These are phyloP conservation scores for Monilinia fructigena DNA, from an alignment of 2,329 filamentous ascomycete species.

Conservation along the genomic window DNA sequence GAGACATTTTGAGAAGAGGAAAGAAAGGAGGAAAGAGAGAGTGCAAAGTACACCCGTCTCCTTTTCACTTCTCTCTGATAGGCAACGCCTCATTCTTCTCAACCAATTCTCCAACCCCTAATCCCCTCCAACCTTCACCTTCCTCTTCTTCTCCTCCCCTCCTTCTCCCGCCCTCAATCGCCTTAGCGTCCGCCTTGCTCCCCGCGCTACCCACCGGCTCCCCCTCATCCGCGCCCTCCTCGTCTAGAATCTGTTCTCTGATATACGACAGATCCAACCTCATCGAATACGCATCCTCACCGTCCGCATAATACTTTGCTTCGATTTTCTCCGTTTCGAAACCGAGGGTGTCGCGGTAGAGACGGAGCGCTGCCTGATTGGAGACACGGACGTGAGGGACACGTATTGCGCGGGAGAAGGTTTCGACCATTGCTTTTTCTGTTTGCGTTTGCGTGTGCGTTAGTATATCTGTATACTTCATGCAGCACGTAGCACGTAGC, in stretches of 20 bases:
- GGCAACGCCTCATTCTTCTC: slow-evolving; percentile 59
- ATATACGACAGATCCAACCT: slow-evolving; percentile 71
- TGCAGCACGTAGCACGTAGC: not conserved
- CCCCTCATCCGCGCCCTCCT: slow-evolving; percentile 54
- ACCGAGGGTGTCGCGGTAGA: slow-evolving; percentile 89
- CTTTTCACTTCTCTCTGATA: not conserved
- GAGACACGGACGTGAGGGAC: slow-evolving; percentile 93
- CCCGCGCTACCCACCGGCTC: slow-evolving; percentile 68
- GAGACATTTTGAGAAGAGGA: not conserved
- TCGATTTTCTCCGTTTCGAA: slow-evolving; percentile 87
- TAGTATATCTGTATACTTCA: not conserved
- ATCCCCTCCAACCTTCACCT: slow-evolving; percentile 79
- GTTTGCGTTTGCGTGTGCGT: not conserved
- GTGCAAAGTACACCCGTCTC: no score
- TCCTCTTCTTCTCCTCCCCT: slow-evolving; percentile 74
- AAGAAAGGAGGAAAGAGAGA: not conserved
- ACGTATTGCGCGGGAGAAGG: slow-evolving; percentile 87
- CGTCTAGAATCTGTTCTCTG: slow-evolving; percentile 52
- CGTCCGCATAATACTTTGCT: slow-evolving; percentile 92
- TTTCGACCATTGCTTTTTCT: slow-evolving; percentile 97
- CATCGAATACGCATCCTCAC: slow-evolving; percentile 95
- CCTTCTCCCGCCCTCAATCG: slow-evolving; percentile 57
- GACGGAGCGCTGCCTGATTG: slow-evolving; percentile 84
- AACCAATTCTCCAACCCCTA: slow-evolving; percentile 77
- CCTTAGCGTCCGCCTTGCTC: slow-evolving; percentile 45